Conservation (phyloP, 1,284 basidiomycete genomes). For the Moesziomyces sp. region DNA sequence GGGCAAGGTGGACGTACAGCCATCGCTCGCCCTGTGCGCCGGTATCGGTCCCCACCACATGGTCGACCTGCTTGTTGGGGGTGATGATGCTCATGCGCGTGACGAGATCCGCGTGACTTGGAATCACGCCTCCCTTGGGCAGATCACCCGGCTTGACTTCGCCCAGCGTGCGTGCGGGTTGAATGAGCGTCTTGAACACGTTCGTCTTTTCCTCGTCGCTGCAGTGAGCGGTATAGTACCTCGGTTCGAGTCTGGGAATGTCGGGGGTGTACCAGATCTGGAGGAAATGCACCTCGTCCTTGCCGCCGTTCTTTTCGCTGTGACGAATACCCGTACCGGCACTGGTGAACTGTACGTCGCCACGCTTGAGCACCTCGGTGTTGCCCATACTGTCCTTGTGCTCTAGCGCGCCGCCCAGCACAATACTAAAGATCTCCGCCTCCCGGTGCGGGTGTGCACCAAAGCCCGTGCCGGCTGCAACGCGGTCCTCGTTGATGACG, state of each 20-base stretch:
- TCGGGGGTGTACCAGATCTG: constrained; percentile 60
- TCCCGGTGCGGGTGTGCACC: constrained; percentile 81
- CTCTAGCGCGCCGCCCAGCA: constrained; percentile 80
- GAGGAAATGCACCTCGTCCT: constrained; percentile 68
- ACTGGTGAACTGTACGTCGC: constrained; percentile 89
- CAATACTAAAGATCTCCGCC: constrained; percentile 89
- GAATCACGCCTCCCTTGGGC: constrained; percentile 43
- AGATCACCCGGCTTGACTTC: constrained; percentile 36
- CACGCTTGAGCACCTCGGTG: constrained; percentile 84
- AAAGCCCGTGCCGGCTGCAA: constrained; percentile 81
- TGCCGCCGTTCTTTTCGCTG: constrained; percentile 76
- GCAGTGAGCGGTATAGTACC: constrained; percentile 54
- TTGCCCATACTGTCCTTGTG: constrained; percentile 86
- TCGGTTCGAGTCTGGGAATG: constrained; percentile 27
- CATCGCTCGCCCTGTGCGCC: constrained; percentile 40
- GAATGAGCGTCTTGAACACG: constrained; percentile 52
- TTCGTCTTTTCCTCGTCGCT: constrained; percentile 46
- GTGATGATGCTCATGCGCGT: constrained; percentile 44
- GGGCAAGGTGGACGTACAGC: constrained; percentile 58
- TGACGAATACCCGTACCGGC: constrained; percentile 85
- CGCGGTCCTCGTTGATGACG: constrained; percentile 88
- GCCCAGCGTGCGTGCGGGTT: constrained; percentile 33
- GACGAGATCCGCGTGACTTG: constrained; percentile 42
- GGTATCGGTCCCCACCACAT: constrained; percentile 46
- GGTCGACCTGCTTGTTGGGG: constrained; percentile 28